These are phyloP conservation scores for baker's yeast (Saccharomyces cerevisiae) DNA, from an alignment of 805 yeast species.

Conservation along the genomic window DNA sequence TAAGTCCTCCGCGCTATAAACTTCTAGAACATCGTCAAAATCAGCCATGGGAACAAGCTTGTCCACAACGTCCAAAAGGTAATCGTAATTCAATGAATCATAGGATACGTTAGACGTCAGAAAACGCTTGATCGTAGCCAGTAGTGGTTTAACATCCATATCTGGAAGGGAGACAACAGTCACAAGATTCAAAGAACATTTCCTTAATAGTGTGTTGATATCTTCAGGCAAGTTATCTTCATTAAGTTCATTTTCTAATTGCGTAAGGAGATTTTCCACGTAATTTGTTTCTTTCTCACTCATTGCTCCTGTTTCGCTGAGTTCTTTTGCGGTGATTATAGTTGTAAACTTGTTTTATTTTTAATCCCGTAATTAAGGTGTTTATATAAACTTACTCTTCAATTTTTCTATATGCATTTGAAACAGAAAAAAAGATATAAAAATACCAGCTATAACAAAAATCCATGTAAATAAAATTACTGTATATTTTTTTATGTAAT, in stretches of 20 bases:
- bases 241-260: constrained; percentile 4
- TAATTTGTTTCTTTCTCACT: background rate
- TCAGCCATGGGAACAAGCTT: constrained; percentile 12
- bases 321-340: background rate
- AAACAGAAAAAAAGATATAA: background rate
- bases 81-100: constrained; percentile 15
- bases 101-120: constrained; percentile 5
- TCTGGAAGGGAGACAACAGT: constrained; percentile 5
- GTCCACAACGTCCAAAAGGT: constrained; percentile 15
- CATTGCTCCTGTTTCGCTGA: background rate
- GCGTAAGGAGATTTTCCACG: background rate
- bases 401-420: background rate
- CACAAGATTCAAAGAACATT: constrained; percentile 16
- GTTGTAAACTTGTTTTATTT: background rate
- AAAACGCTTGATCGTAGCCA: constrained; percentile 13
- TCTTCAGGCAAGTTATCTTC: constrained; percentile 3
- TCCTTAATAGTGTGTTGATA: constrained; percentile 12
- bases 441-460: background rate
- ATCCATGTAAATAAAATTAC: background rate
- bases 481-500: background rate
- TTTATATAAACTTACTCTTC: background rate
- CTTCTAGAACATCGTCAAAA: constrained; percentile 19
- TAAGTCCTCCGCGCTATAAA: constrained; percentile 19
- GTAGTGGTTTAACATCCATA: constrained; percentile 10
- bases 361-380: background rate